A percentile compares a stretch with the other conserved stretches of the same genome.
phyloP scores from a whole-genome alignment of 1,284 basidiomycete genomes.

The Ustilago sp. region DNA sequence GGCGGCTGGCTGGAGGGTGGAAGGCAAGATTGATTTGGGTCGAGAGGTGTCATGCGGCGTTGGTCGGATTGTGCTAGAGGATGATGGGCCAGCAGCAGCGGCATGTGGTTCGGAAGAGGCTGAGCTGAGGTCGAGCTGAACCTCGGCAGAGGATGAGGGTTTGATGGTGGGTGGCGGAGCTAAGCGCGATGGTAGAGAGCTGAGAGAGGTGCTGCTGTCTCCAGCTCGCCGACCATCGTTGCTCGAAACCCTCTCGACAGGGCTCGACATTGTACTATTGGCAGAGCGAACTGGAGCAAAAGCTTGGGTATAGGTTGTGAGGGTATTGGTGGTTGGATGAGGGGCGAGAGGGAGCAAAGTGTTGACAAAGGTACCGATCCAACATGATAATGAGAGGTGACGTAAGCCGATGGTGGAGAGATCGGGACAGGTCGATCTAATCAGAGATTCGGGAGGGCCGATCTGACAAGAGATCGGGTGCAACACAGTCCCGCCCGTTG shows the following conservation, averaged over 20 bases:
- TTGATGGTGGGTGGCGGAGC: conserved; percentile 41
- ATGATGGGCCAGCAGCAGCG: not conserved
- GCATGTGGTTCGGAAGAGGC: conserved; percentile 26
- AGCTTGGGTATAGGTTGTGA: not conserved
- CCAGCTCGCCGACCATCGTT: conserved; percentile 18
- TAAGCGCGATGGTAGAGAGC: conserved; percentile 44
- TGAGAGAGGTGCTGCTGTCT: conserved; percentile 48
- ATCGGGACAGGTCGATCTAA: too few relatives aligned
- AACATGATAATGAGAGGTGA: too few relatives aligned
- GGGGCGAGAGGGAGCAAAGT: not conserved
- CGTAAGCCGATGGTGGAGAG: too few relatives aligned
- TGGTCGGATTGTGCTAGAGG: not conserved
- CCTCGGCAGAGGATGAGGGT: conserved; percentile 44
- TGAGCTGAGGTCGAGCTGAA: conserved; percentile 54
- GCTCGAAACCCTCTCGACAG: conserved; percentile 27
- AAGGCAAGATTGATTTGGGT: conserved; percentile 17
- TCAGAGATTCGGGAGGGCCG: too few relatives aligned
- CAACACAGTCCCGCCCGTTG: too few relatives aligned
- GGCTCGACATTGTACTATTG: conserved; percentile 29
- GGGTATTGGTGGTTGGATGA: not conserved
- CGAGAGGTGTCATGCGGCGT: not conserved
- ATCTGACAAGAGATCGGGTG: too few relatives aligned
- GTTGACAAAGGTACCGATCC: not conserved
- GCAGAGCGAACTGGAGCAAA: not conserved
- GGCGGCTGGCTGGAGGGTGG: conserved; percentile 17